phyloP scores from a whole-genome alignment of 164 flowering plant species.

The Hamamelis virginiana region DNA sequence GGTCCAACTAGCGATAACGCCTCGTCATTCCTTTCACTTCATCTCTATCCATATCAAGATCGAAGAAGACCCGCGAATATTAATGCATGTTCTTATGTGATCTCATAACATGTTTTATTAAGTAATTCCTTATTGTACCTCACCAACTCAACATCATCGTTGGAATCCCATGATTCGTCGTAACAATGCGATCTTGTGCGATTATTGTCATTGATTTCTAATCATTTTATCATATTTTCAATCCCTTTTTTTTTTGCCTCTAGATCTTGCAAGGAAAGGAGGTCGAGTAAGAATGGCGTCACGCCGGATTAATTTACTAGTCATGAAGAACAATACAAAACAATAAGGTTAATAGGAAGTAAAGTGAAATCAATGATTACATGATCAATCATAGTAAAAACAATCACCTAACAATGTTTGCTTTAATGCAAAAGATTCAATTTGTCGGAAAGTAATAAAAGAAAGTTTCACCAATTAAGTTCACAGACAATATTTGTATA shows the following conservation, averaged over 20 bases:
- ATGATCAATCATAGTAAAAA: constrained; percentile 20
- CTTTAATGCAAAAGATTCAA: constrained; percentile 23
- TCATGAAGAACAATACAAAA: constrained; percentile 26
- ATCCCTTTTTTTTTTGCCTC: background rate
- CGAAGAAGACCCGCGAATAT: background rate
- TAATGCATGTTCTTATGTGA: background rate
- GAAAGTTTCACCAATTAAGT: constrained; percentile 11
- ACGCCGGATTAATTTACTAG: constrained; percentile 20
- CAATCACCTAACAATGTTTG: constrained; percentile 11
- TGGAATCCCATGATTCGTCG: constrained; percentile 37
- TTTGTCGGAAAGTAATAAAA: constrained; percentile 26
- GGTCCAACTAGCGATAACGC: background rate
- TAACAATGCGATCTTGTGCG: constrained; percentile 26
- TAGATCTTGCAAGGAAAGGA: background rate
- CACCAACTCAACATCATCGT: constrained; percentile 46
- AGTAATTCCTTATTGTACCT: constrained; percentile 22
- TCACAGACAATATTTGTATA: constrained; percentile 1
- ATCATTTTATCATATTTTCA: constrained; percentile 41
- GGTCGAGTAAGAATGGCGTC: background rate
- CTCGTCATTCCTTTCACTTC: background rate
- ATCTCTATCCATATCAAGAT: background rate
- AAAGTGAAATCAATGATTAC: constrained; percentile 13
- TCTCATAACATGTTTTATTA: constrained; percentile 21
- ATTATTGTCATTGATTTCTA: constrained; percentile 40
- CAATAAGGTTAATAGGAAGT: constrained; percentile 10